Evolutionary conservation across 352 stramenopile species (phyloP).

Genomic region (Halophytophthora batemanensis): DNA sequence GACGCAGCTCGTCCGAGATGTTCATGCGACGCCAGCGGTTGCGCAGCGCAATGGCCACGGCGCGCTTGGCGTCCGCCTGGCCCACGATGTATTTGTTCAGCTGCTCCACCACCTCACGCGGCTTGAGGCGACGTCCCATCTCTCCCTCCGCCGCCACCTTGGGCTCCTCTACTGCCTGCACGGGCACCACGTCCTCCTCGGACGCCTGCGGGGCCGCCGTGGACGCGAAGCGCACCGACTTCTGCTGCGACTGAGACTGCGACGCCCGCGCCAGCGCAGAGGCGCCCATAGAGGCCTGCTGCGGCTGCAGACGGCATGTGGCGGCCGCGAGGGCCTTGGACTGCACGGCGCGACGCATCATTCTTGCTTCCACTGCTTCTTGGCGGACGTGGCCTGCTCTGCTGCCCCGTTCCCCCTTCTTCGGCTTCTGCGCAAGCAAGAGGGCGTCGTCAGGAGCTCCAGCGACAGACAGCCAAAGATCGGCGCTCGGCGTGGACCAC

Average conservation of each 20-base stretch:
- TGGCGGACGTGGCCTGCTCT: neutral
- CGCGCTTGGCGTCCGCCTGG: conserved; percentile 96
- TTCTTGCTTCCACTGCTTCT: conserved; percentile 10
- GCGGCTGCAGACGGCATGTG: conserved; percentile 18
- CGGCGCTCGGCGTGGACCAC: too few relatives aligned
- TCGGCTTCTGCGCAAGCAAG: neutral
- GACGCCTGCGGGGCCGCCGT: conserved; percentile 29
- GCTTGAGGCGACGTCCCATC: conserved; percentile 86
- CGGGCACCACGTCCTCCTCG: conserved; percentile 26
- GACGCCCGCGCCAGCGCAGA: conserved; percentile 13
- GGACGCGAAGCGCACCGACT: conserved; percentile 24
- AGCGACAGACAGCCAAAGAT: too few relatives aligned
- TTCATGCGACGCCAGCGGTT: conserved; percentile 98
- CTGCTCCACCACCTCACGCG: conserved; percentile 92
- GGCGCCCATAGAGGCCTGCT: conserved; percentile 5
- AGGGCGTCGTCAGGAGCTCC: too few relatives aligned
- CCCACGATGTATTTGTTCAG: conserved; percentile 98
- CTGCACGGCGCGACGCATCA: conserved; percentile 53
- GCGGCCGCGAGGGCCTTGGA: conserved; percentile 42
- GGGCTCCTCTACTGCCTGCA: conserved; percentile 30
- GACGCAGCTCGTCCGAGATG: conserved; percentile 89
- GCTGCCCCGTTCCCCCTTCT: neutral
- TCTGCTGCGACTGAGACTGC: conserved; percentile 8
- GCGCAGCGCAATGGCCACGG: conserved; percentile 97
- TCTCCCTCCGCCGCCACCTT: conserved; percentile 34